Percentiles rank a stretch among this genome's conserved stretches.
Conservation (phyloP, 768 basidiomycete genomes). For the Daedaleopsis nitida region DNA sequence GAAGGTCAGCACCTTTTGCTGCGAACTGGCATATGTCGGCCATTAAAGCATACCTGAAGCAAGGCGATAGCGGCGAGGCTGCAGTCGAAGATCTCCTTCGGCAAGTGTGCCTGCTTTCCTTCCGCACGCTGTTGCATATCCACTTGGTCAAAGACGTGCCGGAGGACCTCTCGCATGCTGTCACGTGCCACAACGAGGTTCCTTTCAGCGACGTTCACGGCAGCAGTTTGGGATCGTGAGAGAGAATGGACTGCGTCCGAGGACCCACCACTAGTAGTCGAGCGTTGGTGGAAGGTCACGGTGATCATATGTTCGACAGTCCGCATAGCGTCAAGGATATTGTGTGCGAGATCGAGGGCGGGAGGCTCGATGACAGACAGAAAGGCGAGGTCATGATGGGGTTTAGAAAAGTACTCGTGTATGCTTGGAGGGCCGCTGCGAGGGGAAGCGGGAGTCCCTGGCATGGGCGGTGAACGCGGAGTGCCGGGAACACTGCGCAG, state of each 20-base stretch:
- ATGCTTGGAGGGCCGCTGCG: slow-evolving; percentile 11
- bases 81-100: slow-evolving; percentile 35
- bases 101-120: slow-evolving; percentile 26
- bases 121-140: slow-evolving; percentile 28
- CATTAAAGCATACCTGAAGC: slow-evolving; percentile 39
- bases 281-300: slow-evolving; percentile 30
- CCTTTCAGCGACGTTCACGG: slow-evolving; percentile 19
- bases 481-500: slow-evolving; percentile 12
- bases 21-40: background rate
- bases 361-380: slow-evolving; percentile 31
- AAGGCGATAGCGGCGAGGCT: slow-evolving; percentile 46
- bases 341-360: slow-evolving; percentile 34
- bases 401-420: slow-evolving; percentile 1
- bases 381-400: slow-evolving; percentile 22
- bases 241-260: slow-evolving; percentile 4
- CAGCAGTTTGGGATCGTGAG: slow-evolving; percentile 15
- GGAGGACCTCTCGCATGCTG: slow-evolving; percentile 35
- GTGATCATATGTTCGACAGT: slow-evolving; percentile 37
- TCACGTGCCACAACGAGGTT: slow-evolving; percentile 27
- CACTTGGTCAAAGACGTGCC: slow-evolving; percentile 34
- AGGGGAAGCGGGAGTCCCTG: slow-evolving; percentile 2
- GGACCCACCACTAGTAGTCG: slow-evolving; percentile 13
- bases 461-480: slow-evolving; percentile 4
- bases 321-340: slow-evolving; percentile 38
- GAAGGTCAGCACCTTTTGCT: background rate